These are phyloP conservation scores for Sutorius eximius DNA, from an alignment of 1,284 basidiomycete genomes.

Conservation along the genomic window DNA sequence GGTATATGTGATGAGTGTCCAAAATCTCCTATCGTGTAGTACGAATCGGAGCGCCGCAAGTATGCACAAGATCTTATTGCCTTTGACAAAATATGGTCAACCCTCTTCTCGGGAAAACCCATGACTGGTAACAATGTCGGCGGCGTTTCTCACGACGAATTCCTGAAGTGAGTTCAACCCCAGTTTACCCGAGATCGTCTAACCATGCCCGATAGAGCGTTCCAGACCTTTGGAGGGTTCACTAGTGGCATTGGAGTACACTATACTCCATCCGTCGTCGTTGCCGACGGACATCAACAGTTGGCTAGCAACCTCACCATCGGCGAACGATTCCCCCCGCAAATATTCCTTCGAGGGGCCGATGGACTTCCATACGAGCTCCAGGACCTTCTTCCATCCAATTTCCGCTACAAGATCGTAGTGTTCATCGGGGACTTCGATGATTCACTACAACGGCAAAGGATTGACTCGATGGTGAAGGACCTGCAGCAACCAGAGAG, in stretches of 20 bases:
- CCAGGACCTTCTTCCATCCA: constrained; percentile 67
- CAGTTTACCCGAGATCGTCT: constrained; percentile 45
- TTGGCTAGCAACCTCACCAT: constrained; percentile 49
- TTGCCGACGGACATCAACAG: constrained; percentile 43
- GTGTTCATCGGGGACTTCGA: constrained; percentile 63
- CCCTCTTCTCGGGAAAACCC: constrained; percentile 52
- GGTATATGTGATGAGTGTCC: neutral
- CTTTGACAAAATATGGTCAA: constrained; percentile 50
- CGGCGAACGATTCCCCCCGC: constrained; percentile 63
- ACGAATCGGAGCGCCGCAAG: constrained; percentile 46
- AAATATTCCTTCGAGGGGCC: constrained; percentile 61
- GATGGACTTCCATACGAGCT: constrained; percentile 64
- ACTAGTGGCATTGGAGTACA: constrained; percentile 66
- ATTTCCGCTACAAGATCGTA: constrained; percentile 71
- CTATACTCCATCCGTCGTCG: constrained; percentile 54
- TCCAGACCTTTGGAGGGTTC: constrained; percentile 58
- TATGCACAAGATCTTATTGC: constrained; percentile 52
- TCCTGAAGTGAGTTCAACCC: constrained; percentile 39
- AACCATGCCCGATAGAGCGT: constrained; percentile 44
- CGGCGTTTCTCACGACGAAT: constrained; percentile 46
- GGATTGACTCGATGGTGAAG: constrained; percentile 45
- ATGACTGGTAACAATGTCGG: constrained; percentile 25
- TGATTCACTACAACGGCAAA: constrained; percentile 40
- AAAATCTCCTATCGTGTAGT: constrained; percentile 23
- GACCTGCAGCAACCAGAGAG: constrained; percentile 40